Evolutionary conservation across 306 rosid genomes (phyloP), one percentile per base, ranked within the genome.

Genomic region (Lablab purpureus): DNA sequence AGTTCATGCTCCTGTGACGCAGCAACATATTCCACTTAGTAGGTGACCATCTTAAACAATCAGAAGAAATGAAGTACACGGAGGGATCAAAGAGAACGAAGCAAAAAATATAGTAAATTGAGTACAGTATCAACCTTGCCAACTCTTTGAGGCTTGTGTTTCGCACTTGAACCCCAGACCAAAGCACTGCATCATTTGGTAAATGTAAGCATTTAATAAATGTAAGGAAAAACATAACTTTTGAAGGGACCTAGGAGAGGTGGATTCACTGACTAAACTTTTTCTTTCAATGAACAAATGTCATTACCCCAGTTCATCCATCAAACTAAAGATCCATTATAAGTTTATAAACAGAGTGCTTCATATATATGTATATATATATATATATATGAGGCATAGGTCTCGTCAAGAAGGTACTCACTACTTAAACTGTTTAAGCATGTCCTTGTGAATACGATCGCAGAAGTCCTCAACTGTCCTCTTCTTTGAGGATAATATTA

Each of bases 141-240:
- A 56, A 96, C 99, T 84, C 96, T 93, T 77, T 95, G 99, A 49
- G 99, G 98, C 87, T 95, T 93, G 91, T 95, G 99, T 58, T 92
- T 95, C 36, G 81, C 99, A 10, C 99, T 95, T 22, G 97, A 95
- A 37, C 99, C 99, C 97, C 98, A 91, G 72, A 95, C 99, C 86
- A 95, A 80, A 66, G 99, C 97, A 89, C 99, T 91, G 93, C 70
- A 85, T 71, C 58, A 79, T 76, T 69, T 32, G 51, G 67, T 36
- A 76, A 80, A 54, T 51, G 74, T 72, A 41, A 82, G 74, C 81
- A 73, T 40, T 74, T 63, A 3, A 62, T 36, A 17, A 34, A 28
- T n/a, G 59, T 1, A 45, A 7, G 43, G 45, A 32, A 18, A 28
- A 4, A 50, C 18, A 36, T 3, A 14, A 9, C 6, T 6, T 37